Evolutionary conservation across 192 early-diverging fungal species (phyloP), one percentile per base, ranked within the genome.

Genomic region (Phlyctochytrium planicorne): DNA sequence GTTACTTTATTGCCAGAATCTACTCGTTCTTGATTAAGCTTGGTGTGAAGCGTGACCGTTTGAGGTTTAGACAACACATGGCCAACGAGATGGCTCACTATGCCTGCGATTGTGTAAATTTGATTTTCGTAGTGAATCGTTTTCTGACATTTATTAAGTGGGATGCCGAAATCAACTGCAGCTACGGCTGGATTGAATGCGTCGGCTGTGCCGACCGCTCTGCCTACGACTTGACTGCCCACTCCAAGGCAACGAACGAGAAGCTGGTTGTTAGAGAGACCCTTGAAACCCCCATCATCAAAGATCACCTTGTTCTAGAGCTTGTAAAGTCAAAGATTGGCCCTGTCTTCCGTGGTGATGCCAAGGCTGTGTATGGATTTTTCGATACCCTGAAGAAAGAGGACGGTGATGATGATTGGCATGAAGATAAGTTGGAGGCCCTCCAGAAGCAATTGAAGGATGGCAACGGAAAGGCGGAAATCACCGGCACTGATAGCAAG

Each of bases 51-150:
- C 81, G 78, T 17, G 88, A 86, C 30, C 84, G 88, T 30, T 78
- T 99, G 52, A 89, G 96, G 53, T 96, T 99, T 90, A 89, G 97
- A 71, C 96, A 99, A 79, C 97, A 99, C 79, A 94, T 99, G 91
- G 75, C 83, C 40, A 99, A 99, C 82, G 97, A 99, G 82, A 98
- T 99, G 95, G 97, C 97, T 23, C 97, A 99, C 83, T 99, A 99
- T 74, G 96, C 97, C 14, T 90, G 89, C 78, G 96, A 80, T 56
- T 82, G 80, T 69, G 55, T 59, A 33, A 29, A 34, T 65, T 60
- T n/a, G 55, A 25, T 68, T 10, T 72, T 73, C 2, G 20, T 4
- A 61, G n/a, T 66, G 20, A 67, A 32, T 25, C 10, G 4, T 47
- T 34, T 52, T 2, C n/a, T n/a, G 6, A 60, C 52, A 1, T 94